Evolutionary conservation across 169 alveolate genomes (phyloP).

Genomic region (Amoebophrya sp.): DNA sequence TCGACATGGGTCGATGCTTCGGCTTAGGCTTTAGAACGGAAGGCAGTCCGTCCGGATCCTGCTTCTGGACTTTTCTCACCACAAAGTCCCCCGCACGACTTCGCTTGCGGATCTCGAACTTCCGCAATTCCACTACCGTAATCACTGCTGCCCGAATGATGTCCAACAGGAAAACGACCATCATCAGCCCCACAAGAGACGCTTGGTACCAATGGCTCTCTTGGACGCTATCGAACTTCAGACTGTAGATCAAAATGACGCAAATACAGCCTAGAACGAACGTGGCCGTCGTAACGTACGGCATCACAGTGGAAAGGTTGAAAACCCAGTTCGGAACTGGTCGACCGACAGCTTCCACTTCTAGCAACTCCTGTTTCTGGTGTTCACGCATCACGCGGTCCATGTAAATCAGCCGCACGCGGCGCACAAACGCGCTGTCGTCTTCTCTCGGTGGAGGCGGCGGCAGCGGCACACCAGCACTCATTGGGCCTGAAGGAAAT

Average conservation of each 20-base stretch:
- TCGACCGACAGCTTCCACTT: neutral
- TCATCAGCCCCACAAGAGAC: neutral
- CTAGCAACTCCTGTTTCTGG: neutral
- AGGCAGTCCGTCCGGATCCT: neutral
- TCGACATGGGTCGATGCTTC: neutral
- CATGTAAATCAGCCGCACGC: conserved; percentile 26
- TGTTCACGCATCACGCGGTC: conserved; percentile 29
- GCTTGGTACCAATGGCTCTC: conserved; percentile 31
- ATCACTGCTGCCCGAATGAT: neutral
- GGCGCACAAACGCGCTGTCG: conserved; percentile 22
- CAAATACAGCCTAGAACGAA: neutral
- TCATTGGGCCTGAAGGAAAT: neutral
- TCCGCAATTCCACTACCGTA: conserved; percentile 32
- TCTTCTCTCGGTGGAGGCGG: conserved; percentile 37
- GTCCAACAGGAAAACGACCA: neutral
- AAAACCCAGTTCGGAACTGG: conserved; percentile 28
- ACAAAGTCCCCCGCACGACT: neutral
- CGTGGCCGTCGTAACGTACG: neutral
- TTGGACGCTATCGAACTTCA: neutral
- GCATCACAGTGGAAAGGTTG: neutral
- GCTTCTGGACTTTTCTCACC: neutral
- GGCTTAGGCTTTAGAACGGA: neutral
- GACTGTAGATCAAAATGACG: neutral
- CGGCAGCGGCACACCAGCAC: neutral
- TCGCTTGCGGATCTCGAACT: conserved; percentile 38